Percentiles rank a stretch among this genome's conserved stretches.
Evolutionary conservation across 2,329 filamentous ascomycete genomes (phyloP).

Genomic region (Bipolaris victoriae): DNA sequence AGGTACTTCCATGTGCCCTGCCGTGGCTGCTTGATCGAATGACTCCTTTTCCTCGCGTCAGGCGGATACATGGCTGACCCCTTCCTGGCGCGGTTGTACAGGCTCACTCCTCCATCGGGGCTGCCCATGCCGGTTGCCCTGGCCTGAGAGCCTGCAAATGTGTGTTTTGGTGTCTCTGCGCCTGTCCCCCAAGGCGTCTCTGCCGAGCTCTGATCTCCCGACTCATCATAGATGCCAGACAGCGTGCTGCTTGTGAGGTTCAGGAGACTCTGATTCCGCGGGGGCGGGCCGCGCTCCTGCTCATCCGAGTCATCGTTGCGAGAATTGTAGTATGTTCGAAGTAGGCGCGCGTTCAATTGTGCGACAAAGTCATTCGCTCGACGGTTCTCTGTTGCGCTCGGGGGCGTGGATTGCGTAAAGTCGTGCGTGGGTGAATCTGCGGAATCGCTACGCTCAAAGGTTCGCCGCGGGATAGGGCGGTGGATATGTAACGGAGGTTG

Average conservation of each 20-base stretch:
- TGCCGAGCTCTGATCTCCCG: constrained; percentile 57
- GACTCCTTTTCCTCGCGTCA: constrained; percentile 7
- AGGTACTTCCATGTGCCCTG: constrained; percentile 50
- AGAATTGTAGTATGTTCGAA: constrained; percentile 35
- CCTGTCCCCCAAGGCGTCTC: constrained; percentile 81
- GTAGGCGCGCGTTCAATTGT: constrained; percentile 46
- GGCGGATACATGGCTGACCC: constrained; percentile 8
- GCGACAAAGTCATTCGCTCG: constrained; percentile 45
- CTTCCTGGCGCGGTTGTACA: constrained; percentile 28
- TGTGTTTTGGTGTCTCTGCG: constrained; percentile 67
- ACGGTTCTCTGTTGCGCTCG: constrained; percentile 27
- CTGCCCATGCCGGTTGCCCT: constrained; percentile 34
- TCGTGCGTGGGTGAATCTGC: constrained; percentile 37
- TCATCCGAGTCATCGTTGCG: constrained; percentile 31
- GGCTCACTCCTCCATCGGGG: constrained; percentile 34
- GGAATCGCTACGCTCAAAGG: constrained; percentile 36
- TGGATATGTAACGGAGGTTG: constrained; percentile 43
- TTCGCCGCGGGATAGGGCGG: constrained; percentile 49
- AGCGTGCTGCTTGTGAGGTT: constrained; percentile 91
- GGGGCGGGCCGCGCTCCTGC: constrained; percentile 43
- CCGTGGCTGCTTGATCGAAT: constrained; percentile 16
- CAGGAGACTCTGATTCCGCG: constrained; percentile 75
- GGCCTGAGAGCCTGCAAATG: constrained; percentile 21
- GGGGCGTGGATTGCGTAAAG: constrained; percentile 29
- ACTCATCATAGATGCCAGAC: constrained; percentile 79